Percentiles rank a stretch among this genome's conserved stretches.
Conservation (phyloP, 1,284 basidiomycete species). For the Papiliotrema flavescens region DNA sequence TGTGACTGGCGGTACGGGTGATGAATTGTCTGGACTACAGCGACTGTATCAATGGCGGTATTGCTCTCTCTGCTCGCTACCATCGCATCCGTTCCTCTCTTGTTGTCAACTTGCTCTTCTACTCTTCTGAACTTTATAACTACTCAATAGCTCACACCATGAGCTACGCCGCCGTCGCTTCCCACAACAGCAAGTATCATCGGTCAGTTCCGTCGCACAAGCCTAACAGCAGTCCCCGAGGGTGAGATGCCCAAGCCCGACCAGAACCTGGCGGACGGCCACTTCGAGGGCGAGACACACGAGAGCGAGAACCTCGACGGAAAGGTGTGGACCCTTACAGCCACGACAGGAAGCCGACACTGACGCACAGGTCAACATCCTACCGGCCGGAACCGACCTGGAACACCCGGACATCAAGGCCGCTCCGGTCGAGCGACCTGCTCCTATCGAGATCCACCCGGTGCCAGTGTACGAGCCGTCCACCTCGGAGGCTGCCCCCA, state of each 20-base stretch:
- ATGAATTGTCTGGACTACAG: too few relatives aligned
- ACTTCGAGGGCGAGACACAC: conserved; percentile 36
- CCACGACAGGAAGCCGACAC: not conserved
- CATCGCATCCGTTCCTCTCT: too few relatives aligned
- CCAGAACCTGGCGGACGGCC: conserved; percentile 42
- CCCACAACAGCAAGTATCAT: conserved; percentile 39
- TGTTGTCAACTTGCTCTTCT: too few relatives aligned
- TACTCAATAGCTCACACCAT: conserved; percentile 14
- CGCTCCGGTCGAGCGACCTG: conserved; percentile 11
- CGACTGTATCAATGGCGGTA: too few relatives aligned
- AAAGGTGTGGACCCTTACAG: conserved; percentile 25
- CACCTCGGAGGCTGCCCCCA: conserved; percentile 28
- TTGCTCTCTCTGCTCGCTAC: too few relatives aligned
- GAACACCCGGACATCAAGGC: conserved; percentile 28
- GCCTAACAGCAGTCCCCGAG: conserved; percentile 30
- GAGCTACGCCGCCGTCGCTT: conserved; percentile 43
- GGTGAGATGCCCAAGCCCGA: conserved; percentile 46
- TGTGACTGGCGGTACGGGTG: too few relatives aligned
- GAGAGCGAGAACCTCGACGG: conserved; percentile 20
- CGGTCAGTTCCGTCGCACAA: not conserved
- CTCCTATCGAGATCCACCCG: conserved; percentile 24
- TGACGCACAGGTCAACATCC: conserved; percentile 32
- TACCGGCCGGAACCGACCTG: conserved; percentile 35
- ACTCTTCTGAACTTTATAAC: not conserved
- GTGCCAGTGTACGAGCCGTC: conserved; percentile 23